Conservation (phyloP, 306 rosid genomes). For the Mimosa bimucronata region DNA sequence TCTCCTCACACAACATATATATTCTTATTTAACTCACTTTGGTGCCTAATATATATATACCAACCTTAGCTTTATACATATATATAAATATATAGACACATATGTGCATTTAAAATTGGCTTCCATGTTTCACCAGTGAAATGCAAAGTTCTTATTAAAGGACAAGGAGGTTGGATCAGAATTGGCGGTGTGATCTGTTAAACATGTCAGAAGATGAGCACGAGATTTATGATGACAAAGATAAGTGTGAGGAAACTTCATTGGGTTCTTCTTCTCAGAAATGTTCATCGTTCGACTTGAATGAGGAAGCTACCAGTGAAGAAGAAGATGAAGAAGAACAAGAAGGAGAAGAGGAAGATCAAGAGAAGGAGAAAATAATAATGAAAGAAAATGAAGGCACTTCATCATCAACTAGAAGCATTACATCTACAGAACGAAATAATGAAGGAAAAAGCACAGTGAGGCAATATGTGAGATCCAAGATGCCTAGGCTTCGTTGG, state of each 20-base stretch:
- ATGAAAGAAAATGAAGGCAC: constrained; percentile 8
- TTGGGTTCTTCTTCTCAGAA: constrained; percentile 52
- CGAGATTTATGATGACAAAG: constrained; percentile 34
- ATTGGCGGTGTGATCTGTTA: constrained; percentile 28
- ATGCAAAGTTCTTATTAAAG: constrained; percentile 6
- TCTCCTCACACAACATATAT: constrained; percentile 17
- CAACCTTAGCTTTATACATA: not conserved
- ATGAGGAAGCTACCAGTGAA: constrained; percentile 62
- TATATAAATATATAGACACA: not conserved
- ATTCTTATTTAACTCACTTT: constrained; percentile 31
- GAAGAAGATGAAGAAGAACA: not conserved
- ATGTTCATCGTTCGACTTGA: constrained; percentile 62
- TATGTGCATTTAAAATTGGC: constrained; percentile 10
- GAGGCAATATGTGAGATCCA: constrained; percentile 65
- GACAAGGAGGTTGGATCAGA: constrained; percentile 14
- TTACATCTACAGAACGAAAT: constrained; percentile 26
- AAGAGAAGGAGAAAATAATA: constrained; percentile 31
- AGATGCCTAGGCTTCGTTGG: constrained; percentile 77
- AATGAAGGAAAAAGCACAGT: constrained; percentile 41
- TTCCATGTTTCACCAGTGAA: constrained; percentile 43
- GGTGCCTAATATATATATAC: not conserved
- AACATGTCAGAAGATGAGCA: constrained; percentile 47
- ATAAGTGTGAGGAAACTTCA: constrained; percentile 42
- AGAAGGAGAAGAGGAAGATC: not conserved
- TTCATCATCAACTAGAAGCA: constrained; percentile 17